Conservation (phyloP, 257 asterid species). For the Linaria vulgaris region DNA sequence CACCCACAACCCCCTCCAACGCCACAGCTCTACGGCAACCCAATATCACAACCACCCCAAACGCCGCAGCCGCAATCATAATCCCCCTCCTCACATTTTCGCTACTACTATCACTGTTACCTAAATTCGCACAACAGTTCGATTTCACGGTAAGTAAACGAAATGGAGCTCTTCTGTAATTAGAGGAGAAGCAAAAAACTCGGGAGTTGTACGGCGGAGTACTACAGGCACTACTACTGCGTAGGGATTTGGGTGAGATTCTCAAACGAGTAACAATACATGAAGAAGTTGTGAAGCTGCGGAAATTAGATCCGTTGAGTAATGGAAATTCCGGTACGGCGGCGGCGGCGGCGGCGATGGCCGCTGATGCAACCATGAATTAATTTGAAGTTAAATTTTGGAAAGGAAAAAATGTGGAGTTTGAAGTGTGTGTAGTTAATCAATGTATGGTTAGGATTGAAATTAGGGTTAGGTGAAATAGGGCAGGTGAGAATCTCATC, state of each 20-base stretch:
- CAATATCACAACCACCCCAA: conserved; percentile 53
- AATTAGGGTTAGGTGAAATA: conserved; percentile 39
- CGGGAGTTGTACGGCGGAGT: conserved; percentile 32
- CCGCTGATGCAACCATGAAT: conserved; percentile 60
- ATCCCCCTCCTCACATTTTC: conserved; percentile 38
- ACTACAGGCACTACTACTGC: conserved; percentile 30
- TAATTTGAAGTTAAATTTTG: conserved; percentile 4
- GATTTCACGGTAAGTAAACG: conserved; percentile 19
- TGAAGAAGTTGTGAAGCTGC: conserved; percentile 30
- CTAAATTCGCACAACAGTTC: conserved; percentile 28
- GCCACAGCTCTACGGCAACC: conserved; percentile 71
- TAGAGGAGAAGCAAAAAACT: conserved; percentile 22
- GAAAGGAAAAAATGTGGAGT: not conserved
- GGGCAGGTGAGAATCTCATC: conserved; percentile 47
- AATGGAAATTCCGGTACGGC: conserved; percentile 38
- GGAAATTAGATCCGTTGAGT: conserved; percentile 30
- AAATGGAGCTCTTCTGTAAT: conserved; percentile 9
- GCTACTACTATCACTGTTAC: not conserved
- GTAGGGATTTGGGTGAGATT: conserved; percentile 30
- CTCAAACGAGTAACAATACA: conserved; percentile 26
- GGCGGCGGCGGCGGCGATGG: conserved; percentile 40
- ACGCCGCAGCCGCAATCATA: conserved; percentile 49
- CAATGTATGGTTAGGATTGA: not conserved
- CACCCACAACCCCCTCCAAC: conserved; percentile 46
- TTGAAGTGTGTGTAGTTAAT: not conserved